A percentile compares a stretch with the other conserved stretches of the same genome.
Conservation (phyloP, 164 flowering plant genomes). For the Houttuynia cordata region DNA sequence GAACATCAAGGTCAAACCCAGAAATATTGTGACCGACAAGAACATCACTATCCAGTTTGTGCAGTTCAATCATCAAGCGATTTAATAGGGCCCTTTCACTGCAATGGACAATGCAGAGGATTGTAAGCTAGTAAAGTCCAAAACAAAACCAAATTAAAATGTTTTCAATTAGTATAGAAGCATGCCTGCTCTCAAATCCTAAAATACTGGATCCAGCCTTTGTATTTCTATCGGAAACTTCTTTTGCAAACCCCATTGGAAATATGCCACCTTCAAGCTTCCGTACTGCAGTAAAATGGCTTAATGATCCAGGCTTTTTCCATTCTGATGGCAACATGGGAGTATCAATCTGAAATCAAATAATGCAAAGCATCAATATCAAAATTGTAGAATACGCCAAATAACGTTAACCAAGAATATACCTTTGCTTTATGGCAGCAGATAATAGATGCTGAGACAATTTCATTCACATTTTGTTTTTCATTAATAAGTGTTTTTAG, state of each 20-base stretch:
- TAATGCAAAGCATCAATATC: not conserved
- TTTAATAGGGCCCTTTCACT: conserved; percentile 94
- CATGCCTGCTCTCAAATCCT: conserved; percentile 63
- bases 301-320: conserved; percentile 58
- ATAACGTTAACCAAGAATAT: conserved; percentile 5
- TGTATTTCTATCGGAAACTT: conserved; percentile 54
- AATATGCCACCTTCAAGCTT: conserved; percentile 84
- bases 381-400: not conserved
- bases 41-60: conserved; percentile 84
- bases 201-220: conserved; percentile 53
- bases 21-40: conserved; percentile 97
- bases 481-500: conserved; percentile 73
- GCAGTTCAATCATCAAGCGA: conserved; percentile 66
- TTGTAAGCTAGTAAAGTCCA: not conserved
- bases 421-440: conserved; percentile 88
- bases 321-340: conserved; percentile 87
- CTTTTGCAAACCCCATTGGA: conserved; percentile 78
- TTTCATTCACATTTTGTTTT: conserved; percentile 70
- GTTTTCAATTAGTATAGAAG: not conserved
- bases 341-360: conserved; percentile 66
- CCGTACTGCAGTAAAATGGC: conserved; percentile 85
- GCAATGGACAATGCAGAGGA: conserved; percentile 11
- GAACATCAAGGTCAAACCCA: conserved; percentile 94
- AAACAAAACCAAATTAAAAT: not conserved
- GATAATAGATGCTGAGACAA: conserved; percentile 83